Evolutionary conservation across 768 basidiomycete species (phyloP), one percentile per base, ranked within the genome.

Genomic region (Mycena rebaudengoi): DNA sequence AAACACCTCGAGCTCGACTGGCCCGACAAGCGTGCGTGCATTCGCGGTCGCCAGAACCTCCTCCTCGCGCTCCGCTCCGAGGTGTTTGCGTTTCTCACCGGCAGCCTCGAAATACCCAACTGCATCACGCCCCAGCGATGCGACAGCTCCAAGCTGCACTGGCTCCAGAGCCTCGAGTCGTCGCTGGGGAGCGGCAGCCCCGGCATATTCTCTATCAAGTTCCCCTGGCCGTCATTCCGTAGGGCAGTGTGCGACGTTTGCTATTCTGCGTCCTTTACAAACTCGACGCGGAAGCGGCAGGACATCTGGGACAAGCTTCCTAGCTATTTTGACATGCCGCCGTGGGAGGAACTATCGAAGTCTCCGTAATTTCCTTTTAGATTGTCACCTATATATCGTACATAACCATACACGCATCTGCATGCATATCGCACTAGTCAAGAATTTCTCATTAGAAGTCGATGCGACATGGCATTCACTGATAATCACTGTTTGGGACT

Each of bases 11-110:
- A 68, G 59, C 66, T 68, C 32, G 66, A 68, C 41, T 68, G 66
- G 66, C 59, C 55, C 40, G 66, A 68, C 44, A 68, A 68, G 55
- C 66, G 66, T 12, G 39, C 66, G 1, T 68, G 66, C 62, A 68
- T 68, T 35, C 66, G 66, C 20, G 66, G 66, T 8, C 66, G 66
- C n/a, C 66, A 68, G 25, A 68, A 68, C 55, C 66, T 68, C 53
- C 66, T 68, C 4, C 62, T 68, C 23, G 66, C 66, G 13, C 62
- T 68, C 4, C 66, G 66, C 35, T 53, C 66, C 21, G 62, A 68
- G 59, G 66, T 68, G 48, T 68, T 68, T n/a, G 66, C 62, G 28
- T 68, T 68, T 35, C 55, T 68, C 46, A 68, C 66, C 14, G 66
- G 66, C 52, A 57, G 49, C 57, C 66, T 68, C 37, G 29, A 40